phyloP scores from a whole-genome alignment of 75 land plant genomes.

The Isoetes taiwanensis region DNA sequence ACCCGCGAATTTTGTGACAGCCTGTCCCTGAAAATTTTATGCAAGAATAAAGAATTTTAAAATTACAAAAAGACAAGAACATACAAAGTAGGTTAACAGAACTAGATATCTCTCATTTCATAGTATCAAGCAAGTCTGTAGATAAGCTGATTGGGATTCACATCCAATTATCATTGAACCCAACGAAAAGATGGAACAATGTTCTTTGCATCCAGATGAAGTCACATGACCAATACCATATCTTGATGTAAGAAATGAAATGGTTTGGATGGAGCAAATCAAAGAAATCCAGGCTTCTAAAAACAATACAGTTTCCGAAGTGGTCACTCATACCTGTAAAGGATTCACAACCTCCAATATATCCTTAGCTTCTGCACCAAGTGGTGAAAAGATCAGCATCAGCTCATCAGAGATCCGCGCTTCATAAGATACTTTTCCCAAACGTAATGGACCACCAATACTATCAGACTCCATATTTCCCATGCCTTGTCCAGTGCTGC shows the following conservation, averaged over 20 bases:
- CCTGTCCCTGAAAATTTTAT: slow-evolving; percentile 35
- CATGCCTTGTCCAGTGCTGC: slow-evolving; percentile 29
- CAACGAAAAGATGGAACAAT: not conserved
- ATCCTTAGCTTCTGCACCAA: slow-evolving; percentile 64
- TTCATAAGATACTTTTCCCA: slow-evolving; percentile 43
- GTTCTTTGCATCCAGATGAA: not conserved
- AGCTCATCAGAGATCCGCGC: slow-evolving; percentile 49
- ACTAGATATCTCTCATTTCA: too few species aligned
- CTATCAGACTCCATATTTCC: slow-evolving; percentile 8
- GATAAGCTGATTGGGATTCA: too few species aligned
- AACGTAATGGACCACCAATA: slow-evolving; percentile 33
- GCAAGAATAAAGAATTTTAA: not conserved
- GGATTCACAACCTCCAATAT: slow-evolving; percentile 25
- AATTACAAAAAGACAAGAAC: not conserved
- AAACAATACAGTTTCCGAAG: not conserved
- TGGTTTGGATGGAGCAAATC: not conserved
- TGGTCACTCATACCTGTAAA: slow-evolving; percentile 41
- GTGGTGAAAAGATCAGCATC: slow-evolving; percentile 36
- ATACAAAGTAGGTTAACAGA: too few species aligned
- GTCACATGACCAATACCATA: too few species aligned
- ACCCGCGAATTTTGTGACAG: slow-evolving; percentile 30
- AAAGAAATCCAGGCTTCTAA: not conserved
- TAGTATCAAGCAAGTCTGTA: too few species aligned
- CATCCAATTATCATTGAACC: not conserved
- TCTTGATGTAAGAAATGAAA: not conserved